These are phyloP conservation scores for Thamnidium elegans DNA, from an alignment of 192 early-diverging fungal genomes.

Conservation along the genomic window DNA sequence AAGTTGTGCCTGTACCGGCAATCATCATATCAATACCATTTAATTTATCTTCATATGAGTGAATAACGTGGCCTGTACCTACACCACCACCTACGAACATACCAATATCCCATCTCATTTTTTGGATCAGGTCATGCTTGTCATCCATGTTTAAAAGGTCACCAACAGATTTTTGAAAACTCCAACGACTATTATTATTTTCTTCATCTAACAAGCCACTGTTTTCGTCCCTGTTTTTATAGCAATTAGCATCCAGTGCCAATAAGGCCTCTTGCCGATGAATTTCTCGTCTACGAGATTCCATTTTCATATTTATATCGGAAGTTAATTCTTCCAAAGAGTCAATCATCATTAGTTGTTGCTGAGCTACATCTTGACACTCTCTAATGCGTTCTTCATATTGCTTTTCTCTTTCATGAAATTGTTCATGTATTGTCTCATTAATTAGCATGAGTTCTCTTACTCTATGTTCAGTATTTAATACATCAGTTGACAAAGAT, in stretches of 20 bases:
- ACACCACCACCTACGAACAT: constrained; percentile 28
- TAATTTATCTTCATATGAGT: constrained; percentile 8
- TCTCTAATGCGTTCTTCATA: constrained; percentile 25
- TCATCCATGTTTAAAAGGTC: constrained; percentile 21
- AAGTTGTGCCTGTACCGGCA: constrained; percentile 20
- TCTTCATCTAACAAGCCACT: constrained; percentile 2
- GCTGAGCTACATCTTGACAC: constrained; percentile 18
- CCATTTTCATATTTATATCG: constrained; percentile 18
- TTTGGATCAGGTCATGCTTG: constrained; percentile 10
- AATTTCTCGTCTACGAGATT: constrained; percentile 5
- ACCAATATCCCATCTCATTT: constrained; percentile 25
- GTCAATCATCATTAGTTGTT: constrained; percentile 25
- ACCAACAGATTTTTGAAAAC: constrained; percentile 11
- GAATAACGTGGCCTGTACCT: constrained; percentile 33
- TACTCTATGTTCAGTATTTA: constrained; percentile 29
- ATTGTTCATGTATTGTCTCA: constrained; percentile 20
- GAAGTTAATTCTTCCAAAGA: constrained; percentile 19
- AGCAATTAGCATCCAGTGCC: background rate
- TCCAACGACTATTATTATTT: constrained; percentile 5
- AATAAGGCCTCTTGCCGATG: background rate
- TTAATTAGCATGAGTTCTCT: constrained; percentile 22
- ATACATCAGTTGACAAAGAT: constrained; percentile 23
- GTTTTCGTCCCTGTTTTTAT: background rate
- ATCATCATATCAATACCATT: constrained; percentile 21
- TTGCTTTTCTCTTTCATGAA: constrained; percentile 24